Base-by-base conservation (phyloP, 805 yeast species). In the Pichia scutulata region DNA sequence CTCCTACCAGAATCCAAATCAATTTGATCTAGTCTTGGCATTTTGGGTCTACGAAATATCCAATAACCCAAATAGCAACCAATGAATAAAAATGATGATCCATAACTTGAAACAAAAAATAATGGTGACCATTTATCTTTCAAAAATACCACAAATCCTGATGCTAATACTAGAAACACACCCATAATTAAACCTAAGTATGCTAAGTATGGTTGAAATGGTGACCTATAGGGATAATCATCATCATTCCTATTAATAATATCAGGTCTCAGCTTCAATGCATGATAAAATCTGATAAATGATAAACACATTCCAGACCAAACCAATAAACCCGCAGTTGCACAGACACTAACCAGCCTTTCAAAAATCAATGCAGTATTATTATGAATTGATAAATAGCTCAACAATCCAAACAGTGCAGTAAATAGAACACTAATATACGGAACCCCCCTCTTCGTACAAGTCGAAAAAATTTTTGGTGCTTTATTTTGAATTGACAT, bases 1-100 rank as follows among this genome's bases (percentile, higher is more conserved):
- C 93, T 74, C 58, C 96, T 71, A 2, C 96, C 96, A 0, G 88
- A 77, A 64, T 89, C 96, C 62, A 85, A 75, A 64, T 89, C 95
- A 52, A 88, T 63, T 43, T 86, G 83, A 57, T 85, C 90, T 43
- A 86, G 67, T 46, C 86, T 75, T 47, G 81, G 86, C 12, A 83
- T 69, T 55, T 80, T 76, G 1, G 90, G 81, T 10, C 87, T 79
- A 52, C 80, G 76, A 16, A 81, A 60, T 0, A 80, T 41, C 59
- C 81, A 82, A 65, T 84, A 77, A 7, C 70, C 67, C 36, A 72
- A 14, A 56, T 76, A 78, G 37, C 78, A 72, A 2, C 70, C 48
- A 0, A 66, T 62, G 58, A 77, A 75, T 9, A 77, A 56, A 23
- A 78, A 67, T 44, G 75, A 56, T 3, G 80, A 70, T 2, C 82